Base-by-base conservation (phyloP, 345 rosid genomes). In the Psidium friedrichsthalianum region DNA sequence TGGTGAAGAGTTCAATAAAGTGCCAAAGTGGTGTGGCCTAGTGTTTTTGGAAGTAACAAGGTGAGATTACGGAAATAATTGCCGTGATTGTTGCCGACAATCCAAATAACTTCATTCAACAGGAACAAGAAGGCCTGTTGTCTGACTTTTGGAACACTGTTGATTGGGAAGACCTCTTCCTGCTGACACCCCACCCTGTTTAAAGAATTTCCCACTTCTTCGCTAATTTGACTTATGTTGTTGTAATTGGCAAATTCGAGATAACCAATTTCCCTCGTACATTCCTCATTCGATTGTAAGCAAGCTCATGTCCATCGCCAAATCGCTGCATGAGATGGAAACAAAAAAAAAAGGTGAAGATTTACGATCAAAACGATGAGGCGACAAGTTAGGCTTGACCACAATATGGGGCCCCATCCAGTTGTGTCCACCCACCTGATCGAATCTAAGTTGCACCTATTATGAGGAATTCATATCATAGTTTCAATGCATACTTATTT, bases 211-310 rank as follows among this genome's bases (percentile, higher is more conserved):
- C 91, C 92, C 0, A 82, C 51, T 5, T 86, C 44, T 6, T 54
- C 81, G 21, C 56, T 80, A 1, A 56, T 64, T 1, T 85, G 51
- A 25, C 78, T 84, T 27, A 12, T 52, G 40, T 56, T 91, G 84
- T 55, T 88, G 78, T 89, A 89, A 36, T 44, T 44, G 47, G 47
- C 47, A 5, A 44, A 44, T 44, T 44, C 47, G 7, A 44, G 47
- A 44, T 44, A 44, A 44, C 47, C 47, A 44, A 44, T 56, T 12
- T 86, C 82, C 49, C 98, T 86, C 80, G 36, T 93, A 89, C 89
- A 95, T 87, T 95, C 98, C 87, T 95, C 95, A 20, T 83, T 89
- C 0, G 95, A 88, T 87, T 94, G 97, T 6, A 94, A 8, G 98
- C 82, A 13, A 94, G 90, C 36, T 36, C 36, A 36, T 3, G 36